Conservation (phyloP, 176 grass and related monocot genomes). For the Miscanthus lutarioriparius region DNA sequence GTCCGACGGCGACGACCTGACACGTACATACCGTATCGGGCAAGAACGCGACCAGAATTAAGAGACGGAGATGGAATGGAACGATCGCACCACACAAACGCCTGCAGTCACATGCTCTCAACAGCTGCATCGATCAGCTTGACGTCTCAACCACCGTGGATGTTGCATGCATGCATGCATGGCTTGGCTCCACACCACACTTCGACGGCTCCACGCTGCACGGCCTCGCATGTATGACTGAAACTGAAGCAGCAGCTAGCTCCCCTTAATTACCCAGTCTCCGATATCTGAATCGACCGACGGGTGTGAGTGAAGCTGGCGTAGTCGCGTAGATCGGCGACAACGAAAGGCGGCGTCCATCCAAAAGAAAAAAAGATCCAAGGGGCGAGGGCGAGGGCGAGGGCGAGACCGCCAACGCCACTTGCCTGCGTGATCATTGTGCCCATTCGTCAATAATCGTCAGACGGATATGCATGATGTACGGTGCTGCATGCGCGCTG, state of each 20-base stretch:
- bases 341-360: background rate
- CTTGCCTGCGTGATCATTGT: background rate
- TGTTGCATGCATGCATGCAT: background rate
- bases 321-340: background rate
- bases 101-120: background rate
- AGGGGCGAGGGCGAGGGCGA: too few relatives aligned
- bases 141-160: constrained; percentile 23
- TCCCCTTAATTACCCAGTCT: constrained; percentile 9
- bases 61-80: background rate
- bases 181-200: background rate
- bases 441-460: background rate
- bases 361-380: background rate
- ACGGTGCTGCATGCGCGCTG: background rate
- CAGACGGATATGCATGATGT: background rate
- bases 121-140: background rate
- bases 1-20: background rate
- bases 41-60: background rate
- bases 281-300: background rate
- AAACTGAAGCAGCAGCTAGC: background rate
- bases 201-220: background rate
- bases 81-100: background rate
- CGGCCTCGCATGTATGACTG: background rate
- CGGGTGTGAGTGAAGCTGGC: too few relatives aligned
- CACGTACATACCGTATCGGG: background rate
- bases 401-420: background rate